A percentile compares a stretch with the other conserved stretches of the same genome.
Evolutionary conservation across 2,329 filamentous ascomycete genomes (phyloP).

Genomic region (Penicillium sp.): DNA sequence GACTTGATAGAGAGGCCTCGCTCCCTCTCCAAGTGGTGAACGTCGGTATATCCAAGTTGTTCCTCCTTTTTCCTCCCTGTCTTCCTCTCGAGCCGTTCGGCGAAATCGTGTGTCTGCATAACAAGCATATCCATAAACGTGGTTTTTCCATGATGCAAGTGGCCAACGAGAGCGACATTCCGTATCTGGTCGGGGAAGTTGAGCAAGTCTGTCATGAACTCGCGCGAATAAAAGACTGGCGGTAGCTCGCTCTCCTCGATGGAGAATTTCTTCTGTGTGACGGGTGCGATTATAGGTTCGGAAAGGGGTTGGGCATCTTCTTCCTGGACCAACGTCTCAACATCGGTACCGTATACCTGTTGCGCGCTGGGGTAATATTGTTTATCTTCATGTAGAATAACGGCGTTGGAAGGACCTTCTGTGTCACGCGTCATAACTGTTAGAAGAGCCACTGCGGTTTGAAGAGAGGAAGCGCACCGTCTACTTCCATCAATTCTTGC

Average conservation of each 20-base stretch:
- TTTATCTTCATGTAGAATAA: slow-evolving; percentile 98
- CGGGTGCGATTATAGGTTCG: slow-evolving; percentile 89
- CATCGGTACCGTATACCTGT: slow-evolving; percentile 91
- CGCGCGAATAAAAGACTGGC: slow-evolving; percentile 81
- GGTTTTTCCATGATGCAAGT: slow-evolving; percentile 97
- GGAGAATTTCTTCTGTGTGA: slow-evolving; percentile 94
- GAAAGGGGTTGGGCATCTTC: slow-evolving; percentile 93
- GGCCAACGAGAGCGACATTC: slow-evolving; percentile 89
- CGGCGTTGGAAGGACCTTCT: slow-evolving; percentile 89
- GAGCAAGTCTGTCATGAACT: slow-evolving; percentile 95
- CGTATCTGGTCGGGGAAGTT: slow-evolving; percentile 93
- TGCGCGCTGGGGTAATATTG: slow-evolving; percentile 99
- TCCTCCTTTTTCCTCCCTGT: slow-evolving; percentile 83
- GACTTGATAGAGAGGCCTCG: slow-evolving; percentile 90
- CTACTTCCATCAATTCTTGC: slow-evolving; percentile 92
- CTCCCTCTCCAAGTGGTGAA: slow-evolving; percentile 86
- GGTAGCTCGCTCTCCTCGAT: slow-evolving; percentile 91
- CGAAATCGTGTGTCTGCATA: slow-evolving; percentile 88
- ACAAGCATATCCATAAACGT: slow-evolving; percentile 99
- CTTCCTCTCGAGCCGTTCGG: slow-evolving; percentile 77
- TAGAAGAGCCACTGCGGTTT: not conserved
- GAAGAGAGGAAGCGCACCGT: slow-evolving; percentile 60
- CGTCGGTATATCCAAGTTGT: slow-evolving; percentile 92
- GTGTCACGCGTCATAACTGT: slow-evolving; percentile 58
- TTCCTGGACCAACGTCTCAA: slow-evolving; percentile 94